Evolutionary conservation across 345 rosid genomes (phyloP), one percentile per base, ranked within the genome.

Genomic region (Aquilaria yunnanensis): DNA sequence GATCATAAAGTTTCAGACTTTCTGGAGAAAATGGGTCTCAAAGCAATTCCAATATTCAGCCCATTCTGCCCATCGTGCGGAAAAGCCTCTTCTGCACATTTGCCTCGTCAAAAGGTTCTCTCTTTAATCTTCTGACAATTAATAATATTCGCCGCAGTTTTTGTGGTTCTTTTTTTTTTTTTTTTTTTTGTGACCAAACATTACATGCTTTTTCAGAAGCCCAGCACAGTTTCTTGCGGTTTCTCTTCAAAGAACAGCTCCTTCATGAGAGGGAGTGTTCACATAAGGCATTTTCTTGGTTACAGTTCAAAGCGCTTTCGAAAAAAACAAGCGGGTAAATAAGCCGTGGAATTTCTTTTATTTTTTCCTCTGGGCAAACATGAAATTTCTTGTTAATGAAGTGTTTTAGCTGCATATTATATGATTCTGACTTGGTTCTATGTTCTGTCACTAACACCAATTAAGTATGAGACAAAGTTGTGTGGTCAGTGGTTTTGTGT

Each of bases 201-300:
- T 50, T 37, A 16, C 13, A 37, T 29, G 54, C 41, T 6, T 67
- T 33, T 65, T 45, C 58, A 86, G 96, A 84, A 68, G 6, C 64
- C 81, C 45, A 56, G 61, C 75, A 75, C 84, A 68, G 72, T 66
- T 78, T 79, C 63, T 45, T 51, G 43, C 41, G 72, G 74, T 33
- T 80, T 81, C 55, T 75, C 81, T 71, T 77, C 84, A 14, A 84
- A 69, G 66, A 68, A 69, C 68, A 78, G 59, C 50, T 60, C 64
- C 60, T 85, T 85, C 65, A 64, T 77, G 46, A 66, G 80, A 60
- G 84, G 83, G 33, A 87, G 74, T 11, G 82, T 77, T 16, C 64
- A 46, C 74, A 65, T 52, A 62, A 67, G 68, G 47, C 62, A 56
- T 34, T 64, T 72, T 32, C 60, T 71, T 47, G 56, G 32, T 14